A percentile compares a stretch with the other conserved stretches of the same genome.
Conservation (phyloP, 139 green algal species). For the Monoraphidium neglectum region DNA sequence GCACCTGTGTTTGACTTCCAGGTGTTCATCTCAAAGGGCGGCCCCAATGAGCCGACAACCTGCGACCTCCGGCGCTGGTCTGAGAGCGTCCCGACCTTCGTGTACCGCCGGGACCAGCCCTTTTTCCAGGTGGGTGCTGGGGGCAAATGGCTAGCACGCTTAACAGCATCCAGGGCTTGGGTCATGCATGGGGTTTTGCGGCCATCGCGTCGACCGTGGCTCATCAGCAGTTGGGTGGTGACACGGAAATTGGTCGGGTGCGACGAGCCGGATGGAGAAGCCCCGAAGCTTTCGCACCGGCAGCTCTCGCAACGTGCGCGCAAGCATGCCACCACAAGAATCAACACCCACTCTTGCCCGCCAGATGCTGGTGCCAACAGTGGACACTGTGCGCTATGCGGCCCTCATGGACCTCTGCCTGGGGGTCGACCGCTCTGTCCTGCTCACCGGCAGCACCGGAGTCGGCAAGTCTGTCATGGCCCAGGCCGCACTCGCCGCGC, state of each 20-base stretch:
- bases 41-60: background rate
- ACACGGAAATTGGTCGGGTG: too few relatives aligned
- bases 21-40: too few relatives aligned
- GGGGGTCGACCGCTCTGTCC: constrained; percentile 66
- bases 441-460: constrained; percentile 77
- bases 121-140: constrained; percentile 87
- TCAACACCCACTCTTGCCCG: too few relatives aligned
- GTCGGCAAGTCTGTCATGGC: constrained; percentile 83
- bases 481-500: constrained; percentile 49
- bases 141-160: too few relatives aligned
- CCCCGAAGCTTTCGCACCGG: too few relatives aligned
- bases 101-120: constrained; percentile 68
- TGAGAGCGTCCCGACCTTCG: constrained; percentile 66
- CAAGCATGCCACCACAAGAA: too few relatives aligned
- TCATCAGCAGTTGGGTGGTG: too few relatives aligned
- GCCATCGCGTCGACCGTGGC: too few relatives aligned
- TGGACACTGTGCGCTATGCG: constrained; percentile 71
- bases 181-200: too few relatives aligned
- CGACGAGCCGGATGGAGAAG: too few relatives aligned
- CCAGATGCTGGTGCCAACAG: constrained; percentile 71
- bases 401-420: constrained; percentile 64
- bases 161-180: too few relatives aligned
- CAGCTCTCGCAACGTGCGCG: too few relatives aligned
- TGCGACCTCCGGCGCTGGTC: constrained; percentile 69
- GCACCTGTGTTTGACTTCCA: constrained; percentile 81